Evolutionary conservation across 257 asterid genomes (phyloP).

Genomic region (Lithospermum erythrorhizon): DNA sequence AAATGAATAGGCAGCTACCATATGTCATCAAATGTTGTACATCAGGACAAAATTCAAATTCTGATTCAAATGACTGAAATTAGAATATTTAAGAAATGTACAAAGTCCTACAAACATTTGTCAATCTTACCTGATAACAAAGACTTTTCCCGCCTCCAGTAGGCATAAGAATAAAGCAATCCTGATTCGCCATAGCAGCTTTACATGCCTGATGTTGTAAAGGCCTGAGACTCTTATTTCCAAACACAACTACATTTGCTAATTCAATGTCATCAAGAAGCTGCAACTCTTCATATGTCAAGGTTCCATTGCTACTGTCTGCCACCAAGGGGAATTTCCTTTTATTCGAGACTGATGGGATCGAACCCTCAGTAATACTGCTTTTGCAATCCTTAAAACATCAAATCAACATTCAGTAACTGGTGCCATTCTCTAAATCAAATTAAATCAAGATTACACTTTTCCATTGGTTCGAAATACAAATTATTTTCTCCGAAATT

Average conservation of each 20-base stretch:
- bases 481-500: no score
- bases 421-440: no score
- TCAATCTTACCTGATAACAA: conserved; percentile 75
- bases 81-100: conserved; percentile 7
- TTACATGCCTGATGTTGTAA: conserved; percentile 78
- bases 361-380: conserved; percentile 30
- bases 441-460: no score
- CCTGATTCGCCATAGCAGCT: conserved; percentile 53
- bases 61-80: background rate
- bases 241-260: conserved; percentile 91
- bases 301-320: conserved; percentile 26
- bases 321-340: conserved; percentile 15
- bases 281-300: conserved; percentile 64
- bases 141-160: conserved; percentile 99
- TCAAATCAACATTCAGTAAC: no score
- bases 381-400: conserved; percentile 34
- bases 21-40: background rate
- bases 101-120: no score
- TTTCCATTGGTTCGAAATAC: no score
- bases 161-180: conserved; percentile 93
- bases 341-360: conserved; percentile 33
- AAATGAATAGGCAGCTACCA: background rate
- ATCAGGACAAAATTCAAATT: no score
- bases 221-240: conserved; percentile 67
- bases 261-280: conserved; percentile 64